Evolutionary conservation across 805 yeast species (phyloP).

Genomic region (Hanseniaspora lindneri): DNA sequence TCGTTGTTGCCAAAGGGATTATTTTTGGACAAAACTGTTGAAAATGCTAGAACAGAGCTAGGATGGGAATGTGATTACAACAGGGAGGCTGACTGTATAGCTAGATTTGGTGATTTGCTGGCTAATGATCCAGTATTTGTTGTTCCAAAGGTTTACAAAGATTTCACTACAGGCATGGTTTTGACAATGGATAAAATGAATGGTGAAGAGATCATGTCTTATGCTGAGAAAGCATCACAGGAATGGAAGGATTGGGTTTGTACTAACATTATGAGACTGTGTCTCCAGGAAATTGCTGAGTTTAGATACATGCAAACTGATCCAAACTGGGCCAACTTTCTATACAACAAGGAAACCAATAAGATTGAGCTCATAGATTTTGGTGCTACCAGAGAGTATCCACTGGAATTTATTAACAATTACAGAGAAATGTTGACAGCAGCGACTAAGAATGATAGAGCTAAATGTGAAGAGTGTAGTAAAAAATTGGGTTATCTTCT

Average conservation of each 20-base stretch:
- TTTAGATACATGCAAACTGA: conserved; percentile 95
- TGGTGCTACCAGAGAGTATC: conserved; percentile 83
- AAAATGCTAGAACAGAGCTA: conserved; percentile 81
- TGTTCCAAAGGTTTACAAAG: conserved; percentile 72
- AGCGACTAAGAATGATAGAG: conserved; percentile 58
- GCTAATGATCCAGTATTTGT: conserved; percentile 49
- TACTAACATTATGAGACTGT: conserved; percentile 71
- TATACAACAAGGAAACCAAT: conserved; percentile 58
- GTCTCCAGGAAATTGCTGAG: conserved; percentile 70
- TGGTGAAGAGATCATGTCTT: conserved; percentile 72
- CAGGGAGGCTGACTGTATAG: conserved; percentile 72
- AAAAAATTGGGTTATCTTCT: conserved; percentile 74
- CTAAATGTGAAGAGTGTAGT: conserved; percentile 52
- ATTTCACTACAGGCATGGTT: conserved; percentile 68
- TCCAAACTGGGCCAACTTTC: conserved; percentile 97
- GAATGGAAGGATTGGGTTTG: conserved; percentile 79
- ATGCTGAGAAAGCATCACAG: conserved; percentile 40
- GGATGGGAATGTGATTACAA: conserved; percentile 97
- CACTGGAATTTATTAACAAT: conserved; percentile 50
- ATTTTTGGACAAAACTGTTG: conserved; percentile 81
- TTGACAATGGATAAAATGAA: conserved; percentile 81
- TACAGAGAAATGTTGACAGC: conserved; percentile 65
- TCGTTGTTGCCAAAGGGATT: conserved; percentile 80
- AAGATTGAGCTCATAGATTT: conserved; percentile 83
- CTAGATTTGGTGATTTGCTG: conserved; percentile 52